phyloP scores from a whole-genome alignment of 2,329 filamentous ascomycete genomes.

The Aspergillus tanneri region DNA sequence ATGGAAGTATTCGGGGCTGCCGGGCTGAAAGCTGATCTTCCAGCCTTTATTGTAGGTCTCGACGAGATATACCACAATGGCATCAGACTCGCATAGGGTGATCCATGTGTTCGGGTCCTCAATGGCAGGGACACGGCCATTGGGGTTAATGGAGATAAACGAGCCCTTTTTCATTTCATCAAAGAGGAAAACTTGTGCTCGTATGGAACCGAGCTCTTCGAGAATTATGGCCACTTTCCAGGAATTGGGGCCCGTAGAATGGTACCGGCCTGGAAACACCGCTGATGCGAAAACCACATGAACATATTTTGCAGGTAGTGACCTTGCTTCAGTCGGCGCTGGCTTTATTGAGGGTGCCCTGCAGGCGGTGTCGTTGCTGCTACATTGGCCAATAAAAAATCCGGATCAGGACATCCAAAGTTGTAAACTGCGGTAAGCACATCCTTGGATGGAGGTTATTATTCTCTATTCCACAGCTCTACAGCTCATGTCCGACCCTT shows the following conservation, averaged over 20 bases:
- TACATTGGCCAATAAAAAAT: too few species aligned
- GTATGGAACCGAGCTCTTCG: constrained; percentile 35
- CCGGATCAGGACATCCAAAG: too few species aligned
- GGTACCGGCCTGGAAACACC: too few species aligned
- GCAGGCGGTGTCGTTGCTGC: too few species aligned
- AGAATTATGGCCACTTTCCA: constrained; percentile 34
- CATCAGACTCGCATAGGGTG: constrained; percentile 47
- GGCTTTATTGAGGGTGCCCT: too few species aligned
- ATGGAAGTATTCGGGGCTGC: constrained; percentile 37
- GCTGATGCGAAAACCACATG: too few species aligned
- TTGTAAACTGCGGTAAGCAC: too few species aligned
- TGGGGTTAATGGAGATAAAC: constrained; percentile 32
- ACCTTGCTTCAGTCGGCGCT: too few species aligned
- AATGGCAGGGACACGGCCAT: constrained; percentile 37
- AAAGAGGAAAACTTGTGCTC: constrained; percentile 22
- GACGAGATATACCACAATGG: constrained; percentile 47
- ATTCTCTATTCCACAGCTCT: too few species aligned
- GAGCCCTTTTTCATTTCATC: constrained; percentile 31
- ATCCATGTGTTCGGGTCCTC: constrained; percentile 39
- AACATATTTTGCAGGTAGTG: too few species aligned
- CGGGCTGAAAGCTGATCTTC: constrained; percentile 37
- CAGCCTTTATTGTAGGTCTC: constrained; percentile 46
- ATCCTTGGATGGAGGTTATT: too few species aligned
- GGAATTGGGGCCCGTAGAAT: constrained; percentile 29
- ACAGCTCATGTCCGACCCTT: too few species aligned